Percentiles rank a stretch among this genome's conserved stretches.
These are phyloP conservation scores for Curvularia sp. DNA, from an alignment of 2,329 filamentous ascomycete species.

Conservation along the genomic window DNA sequence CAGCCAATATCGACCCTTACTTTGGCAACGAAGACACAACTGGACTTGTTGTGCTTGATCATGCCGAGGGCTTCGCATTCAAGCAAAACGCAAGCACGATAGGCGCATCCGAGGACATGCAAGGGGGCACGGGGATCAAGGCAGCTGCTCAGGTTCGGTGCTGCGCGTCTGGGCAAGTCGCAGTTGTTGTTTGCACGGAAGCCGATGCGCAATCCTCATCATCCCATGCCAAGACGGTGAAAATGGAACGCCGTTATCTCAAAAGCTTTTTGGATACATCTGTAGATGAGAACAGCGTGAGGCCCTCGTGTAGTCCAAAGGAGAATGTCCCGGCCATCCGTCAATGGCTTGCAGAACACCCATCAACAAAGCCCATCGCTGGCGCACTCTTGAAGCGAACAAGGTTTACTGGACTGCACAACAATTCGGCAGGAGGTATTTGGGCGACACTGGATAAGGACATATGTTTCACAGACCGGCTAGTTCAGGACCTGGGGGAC, in stretches of 20 bases:
- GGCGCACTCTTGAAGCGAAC: constrained; percentile 55
- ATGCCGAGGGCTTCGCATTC: constrained; percentile 55
- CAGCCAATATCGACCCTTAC: constrained; percentile 31
- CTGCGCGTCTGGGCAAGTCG: constrained; percentile 43
- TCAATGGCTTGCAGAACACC: constrained; percentile 55
- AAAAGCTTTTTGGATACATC: constrained; percentile 49
- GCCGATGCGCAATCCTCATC: constrained; percentile 21
- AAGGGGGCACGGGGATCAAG: constrained; percentile 40
- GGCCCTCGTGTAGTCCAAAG: constrained; percentile 13
- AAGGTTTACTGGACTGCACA: constrained; percentile 58
- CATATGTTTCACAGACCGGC: constrained; percentile 51
- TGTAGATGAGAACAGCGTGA: constrained; percentile 21
- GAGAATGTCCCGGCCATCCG: constrained; percentile 40
- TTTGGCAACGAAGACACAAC: constrained; percentile 47
- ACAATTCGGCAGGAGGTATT: constrained; percentile 51
- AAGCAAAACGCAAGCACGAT: constrained; percentile 56
- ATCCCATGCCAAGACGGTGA: constrained; percentile 37
- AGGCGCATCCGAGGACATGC: constrained; percentile 48
- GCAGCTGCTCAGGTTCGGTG: constrained; percentile 47
- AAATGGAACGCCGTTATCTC: constrained; percentile 53
- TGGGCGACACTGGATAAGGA: constrained; percentile 59
- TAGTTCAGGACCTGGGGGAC: constrained; percentile 35
- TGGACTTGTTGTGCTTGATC: constrained; percentile 56
- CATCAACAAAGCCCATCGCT: constrained; percentile 56
- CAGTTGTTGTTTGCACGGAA: constrained; percentile 36